phyloP scores from a whole-genome alignment of 371 early-diverging fungal genomes.

The Mortierella sp. region DNA sequence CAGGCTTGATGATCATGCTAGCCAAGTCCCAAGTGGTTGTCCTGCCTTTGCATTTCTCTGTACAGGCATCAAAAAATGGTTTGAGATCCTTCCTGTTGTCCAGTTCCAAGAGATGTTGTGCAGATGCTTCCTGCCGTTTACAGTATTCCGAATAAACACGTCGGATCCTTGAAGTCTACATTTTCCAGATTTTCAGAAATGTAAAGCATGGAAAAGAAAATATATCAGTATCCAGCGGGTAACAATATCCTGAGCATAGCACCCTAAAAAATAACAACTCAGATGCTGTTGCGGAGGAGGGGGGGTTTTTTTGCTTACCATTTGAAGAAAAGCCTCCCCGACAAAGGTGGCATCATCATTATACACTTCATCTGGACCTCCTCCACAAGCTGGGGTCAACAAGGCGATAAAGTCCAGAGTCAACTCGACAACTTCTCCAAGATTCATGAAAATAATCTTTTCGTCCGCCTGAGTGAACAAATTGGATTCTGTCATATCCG shows the following conservation, averaged over 20 bases:
- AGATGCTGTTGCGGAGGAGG: background rate
- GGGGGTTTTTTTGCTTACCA: slow-evolving; percentile 54
- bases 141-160: slow-evolving; percentile 81
- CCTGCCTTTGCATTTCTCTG: slow-evolving; percentile 66
- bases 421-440: slow-evolving; percentile 68
- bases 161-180: slow-evolving; percentile 66
- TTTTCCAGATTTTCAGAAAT: background rate
- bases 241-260: no score
- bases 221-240: no score
- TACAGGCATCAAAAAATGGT: slow-evolving; percentile 71
- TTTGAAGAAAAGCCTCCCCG: slow-evolving; percentile 68
- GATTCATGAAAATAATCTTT: slow-evolving; percentile 73
- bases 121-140: slow-evolving; percentile 79
- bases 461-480: slow-evolving; percentile 66
- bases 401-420: slow-evolving; percentile 62
- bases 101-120: slow-evolving; percentile 70
- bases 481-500: slow-evolving; percentile 58
- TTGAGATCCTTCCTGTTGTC: slow-evolving; percentile 61
- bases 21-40: slow-evolving; percentile 87
- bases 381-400: slow-evolving; percentile 63
- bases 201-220: slow-evolving; percentile 4
- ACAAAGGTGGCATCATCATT: slow-evolving; percentile 58
- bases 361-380: slow-evolving; percentile 18
- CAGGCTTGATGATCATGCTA: slow-evolving; percentile 86
- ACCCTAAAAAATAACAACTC: background rate